Conservation (phyloP, 352 stramenopile genomes). For the Phytophthora hybrid region DNA sequence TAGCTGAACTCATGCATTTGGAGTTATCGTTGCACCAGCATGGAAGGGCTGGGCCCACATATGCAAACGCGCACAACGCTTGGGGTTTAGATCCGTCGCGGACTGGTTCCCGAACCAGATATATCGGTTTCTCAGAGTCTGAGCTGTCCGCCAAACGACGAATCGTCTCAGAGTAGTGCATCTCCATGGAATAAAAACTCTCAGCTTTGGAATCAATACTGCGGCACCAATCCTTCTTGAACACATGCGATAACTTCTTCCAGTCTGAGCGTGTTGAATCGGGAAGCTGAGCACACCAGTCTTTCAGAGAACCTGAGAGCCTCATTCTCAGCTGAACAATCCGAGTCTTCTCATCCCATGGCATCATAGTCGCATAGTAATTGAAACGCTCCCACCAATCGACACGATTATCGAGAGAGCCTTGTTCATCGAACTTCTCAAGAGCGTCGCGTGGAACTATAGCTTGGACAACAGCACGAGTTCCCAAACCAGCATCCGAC, state of each 20-base stretch:
- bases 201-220: neutral
- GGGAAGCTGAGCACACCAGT: neutral
- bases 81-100: no score
- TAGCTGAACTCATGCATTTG: no score
- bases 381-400: constrained; percentile 14
- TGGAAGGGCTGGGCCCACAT: no score
- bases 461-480: neutral
- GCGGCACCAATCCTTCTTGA: neutral
- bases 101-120: no score
- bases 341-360: constrained; percentile 2
- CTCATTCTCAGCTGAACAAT: neutral
- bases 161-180: neutral
- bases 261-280: neutral
- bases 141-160: no score
- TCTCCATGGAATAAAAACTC: neutral
- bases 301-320: neutral
- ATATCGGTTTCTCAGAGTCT: no score
- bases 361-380: constrained; percentile 1
- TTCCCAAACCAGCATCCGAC: neutral
- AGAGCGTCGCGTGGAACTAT: neutral
- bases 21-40: no score
- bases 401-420: neutral
- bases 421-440: neutral
- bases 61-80: no score
- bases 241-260: neutral